Conservation (phyloP, 2,329 filamentous ascomycete species). For the Huntiella moniliformis region DNA sequence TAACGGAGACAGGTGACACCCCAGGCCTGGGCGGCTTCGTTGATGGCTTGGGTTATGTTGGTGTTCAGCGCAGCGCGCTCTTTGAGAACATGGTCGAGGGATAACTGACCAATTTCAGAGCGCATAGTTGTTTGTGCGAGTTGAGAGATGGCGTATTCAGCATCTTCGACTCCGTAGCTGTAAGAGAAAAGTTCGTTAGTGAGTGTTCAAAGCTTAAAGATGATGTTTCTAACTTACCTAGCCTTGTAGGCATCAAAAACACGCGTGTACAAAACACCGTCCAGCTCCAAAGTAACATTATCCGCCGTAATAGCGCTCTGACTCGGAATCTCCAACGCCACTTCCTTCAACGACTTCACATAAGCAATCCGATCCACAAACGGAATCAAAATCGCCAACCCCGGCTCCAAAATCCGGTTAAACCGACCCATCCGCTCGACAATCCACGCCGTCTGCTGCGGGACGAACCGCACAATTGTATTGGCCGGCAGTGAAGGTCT, state of each 20-base stretch:
- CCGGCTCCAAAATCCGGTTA: slow-evolving; percentile 79
- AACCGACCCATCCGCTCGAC: slow-evolving; percentile 99
- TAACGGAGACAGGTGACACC: slow-evolving; percentile 90
- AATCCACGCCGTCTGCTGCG: slow-evolving; percentile 99
- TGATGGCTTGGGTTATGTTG: slow-evolving; percentile 98
- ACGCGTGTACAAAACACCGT: slow-evolving; percentile 86
- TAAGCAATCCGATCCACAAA: slow-evolving; percentile 93
- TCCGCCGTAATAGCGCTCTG: slow-evolving; percentile 97
- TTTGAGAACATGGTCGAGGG: slow-evolving; percentile 92
- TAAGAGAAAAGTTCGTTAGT: slow-evolving; percentile 1
- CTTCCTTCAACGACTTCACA: slow-evolving; percentile 93
- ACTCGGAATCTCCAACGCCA: slow-evolving; percentile 87
- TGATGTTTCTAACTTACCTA: slow-evolving; percentile 35
- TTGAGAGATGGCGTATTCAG: slow-evolving; percentile 95
- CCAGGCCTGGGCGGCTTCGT: slow-evolving; percentile 93
- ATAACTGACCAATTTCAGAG: slow-evolving; percentile 89
- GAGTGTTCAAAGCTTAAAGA: not conserved
- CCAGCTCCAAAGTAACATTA: slow-evolving; percentile 91
- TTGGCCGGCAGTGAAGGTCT: slow-evolving; percentile 64
- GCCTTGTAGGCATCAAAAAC: slow-evolving; percentile 98
- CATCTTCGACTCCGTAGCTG: slow-evolving; percentile 95
- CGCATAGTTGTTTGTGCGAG: slow-evolving; percentile 98
- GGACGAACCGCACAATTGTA: slow-evolving; percentile 87
- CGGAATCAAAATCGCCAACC: slow-evolving; percentile 71
- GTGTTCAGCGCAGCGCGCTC: slow-evolving; percentile 90